phyloP scores from a whole-genome alignment of 306 rosid species.

The Corylus heterophylla region DNA sequence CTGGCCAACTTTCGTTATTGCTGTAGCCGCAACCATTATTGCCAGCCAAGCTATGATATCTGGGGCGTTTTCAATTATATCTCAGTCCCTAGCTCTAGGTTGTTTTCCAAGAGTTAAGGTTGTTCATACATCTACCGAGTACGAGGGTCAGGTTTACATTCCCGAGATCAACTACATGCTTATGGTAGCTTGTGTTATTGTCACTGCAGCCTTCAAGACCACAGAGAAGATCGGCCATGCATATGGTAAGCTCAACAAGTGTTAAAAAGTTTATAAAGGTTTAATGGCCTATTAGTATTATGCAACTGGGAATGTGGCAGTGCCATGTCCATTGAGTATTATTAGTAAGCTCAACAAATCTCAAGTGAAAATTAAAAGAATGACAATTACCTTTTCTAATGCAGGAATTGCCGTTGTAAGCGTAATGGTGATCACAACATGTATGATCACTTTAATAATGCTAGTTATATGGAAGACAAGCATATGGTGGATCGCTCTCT shows the following conservation, averaged over 20 bases:
- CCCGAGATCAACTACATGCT: conserved; percentile 63
- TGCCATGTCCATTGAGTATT: too few species aligned
- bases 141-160: conserved; percentile 78
- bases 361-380: neutral
- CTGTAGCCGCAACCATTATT: conserved; percentile 73
- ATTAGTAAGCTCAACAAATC: neutral
- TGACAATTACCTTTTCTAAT: neutral
- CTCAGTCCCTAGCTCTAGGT: conserved; percentile 67
- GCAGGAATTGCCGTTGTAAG: conserved; percentile 75
- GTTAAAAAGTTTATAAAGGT: neutral
- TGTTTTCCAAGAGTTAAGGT: conserved; percentile 86
- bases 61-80: conserved; percentile 73
- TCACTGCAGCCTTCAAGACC: conserved; percentile 65
- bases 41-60: conserved; percentile 94
- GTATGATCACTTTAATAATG: conserved; percentile 63
- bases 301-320: too few species aligned
- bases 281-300: too few species aligned
- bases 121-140: conserved; percentile 68
- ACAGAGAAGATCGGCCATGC: conserved; percentile 79
- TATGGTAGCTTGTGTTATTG: conserved; percentile 61
- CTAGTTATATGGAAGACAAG: conserved; percentile 71
- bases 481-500: conserved; percentile 50
- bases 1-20: conserved; percentile 87
- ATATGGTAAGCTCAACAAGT: conserved; percentile 46
- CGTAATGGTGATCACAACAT: conserved; percentile 71